Evolutionary conservation across 176 grass and related monocot species (phyloP), one percentile per base, ranked within the genome.

Genomic region (Otatea glauca): DNA sequence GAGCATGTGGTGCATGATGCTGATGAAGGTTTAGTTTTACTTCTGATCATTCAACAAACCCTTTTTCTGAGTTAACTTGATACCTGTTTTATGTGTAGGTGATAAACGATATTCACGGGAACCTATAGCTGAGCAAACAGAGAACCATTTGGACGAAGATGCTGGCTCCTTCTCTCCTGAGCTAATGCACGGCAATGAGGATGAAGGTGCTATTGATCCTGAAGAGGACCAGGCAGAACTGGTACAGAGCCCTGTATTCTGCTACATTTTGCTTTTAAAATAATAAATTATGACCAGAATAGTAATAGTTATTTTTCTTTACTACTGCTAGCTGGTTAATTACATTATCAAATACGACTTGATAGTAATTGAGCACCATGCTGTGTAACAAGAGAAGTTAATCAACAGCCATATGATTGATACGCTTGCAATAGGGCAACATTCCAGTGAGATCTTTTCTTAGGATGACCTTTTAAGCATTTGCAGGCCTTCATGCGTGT

Each of bases 161-260:
- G 77, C 79, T 70, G 96, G 93, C 12, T 99, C 96, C 27, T 96
- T 99, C 70, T 99, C 96, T 35, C 96, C 96, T 58, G 89, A 95
- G 86, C 82, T 99, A 67, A 88, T 89, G 91, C 96, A 99, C 61
- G 91, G 81, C 49, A 66, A 79, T 93, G 96, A 92, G 88, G 91
- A 94, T 43, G 96, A 95, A 86, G 93, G 86, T 78, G 96, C 93
- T 79, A 92, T 99, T 76, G 96, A 99, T 91, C 96, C 96, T 89
- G 96, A 94, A 59, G 93, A 94, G 88, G 96, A 99, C 85, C 89
- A 87, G 81, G 93, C 89, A 34, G 96, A 99, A 76, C 82, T 99
- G 91, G 96, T 98, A 92, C 15, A 48, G 15, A 45, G 24, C 77
- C 29, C 41, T 34, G 23, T 53, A 65, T 71, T 49, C 80, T 76